phyloP scores from a whole-genome alignment of 768 basidiomycete species.

The Candolleomyces aberdarensis region DNA sequence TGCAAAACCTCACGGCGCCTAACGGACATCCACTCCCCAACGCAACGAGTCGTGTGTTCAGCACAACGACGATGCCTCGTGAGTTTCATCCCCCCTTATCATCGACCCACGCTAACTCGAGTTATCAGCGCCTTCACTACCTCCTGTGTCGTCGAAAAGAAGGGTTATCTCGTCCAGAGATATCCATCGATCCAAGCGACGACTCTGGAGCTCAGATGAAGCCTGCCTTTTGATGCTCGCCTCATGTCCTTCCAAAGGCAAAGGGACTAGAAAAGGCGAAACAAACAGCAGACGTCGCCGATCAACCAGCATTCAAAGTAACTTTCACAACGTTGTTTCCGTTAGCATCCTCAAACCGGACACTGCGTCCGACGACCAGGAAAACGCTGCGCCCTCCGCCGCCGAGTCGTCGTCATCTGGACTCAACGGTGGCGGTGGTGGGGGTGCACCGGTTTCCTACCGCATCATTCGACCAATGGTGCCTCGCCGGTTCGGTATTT shows the following conservation, averaged over 20 bases:
- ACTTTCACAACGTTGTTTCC: background rate
- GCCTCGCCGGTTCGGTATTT: slow-evolving; percentile 36
- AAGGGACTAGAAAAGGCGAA: background rate
- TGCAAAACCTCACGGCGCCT: background rate
- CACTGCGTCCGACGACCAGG: slow-evolving; percentile 1
- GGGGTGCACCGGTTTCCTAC: slow-evolving; percentile 10
- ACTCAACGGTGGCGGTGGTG: background rate
- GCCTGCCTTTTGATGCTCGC: background rate
- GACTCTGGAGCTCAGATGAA: background rate
- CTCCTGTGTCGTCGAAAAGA: background rate
- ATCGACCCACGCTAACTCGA: too few species aligned
- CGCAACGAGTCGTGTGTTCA: background rate
- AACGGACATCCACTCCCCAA: background rate
- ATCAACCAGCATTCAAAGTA: background rate
- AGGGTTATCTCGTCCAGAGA: background rate
- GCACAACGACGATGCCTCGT: slow-evolving; percentile 3
- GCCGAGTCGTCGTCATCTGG: too few species aligned
- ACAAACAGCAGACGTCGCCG: background rate
- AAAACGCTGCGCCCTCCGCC: slow-evolving; percentile 12
- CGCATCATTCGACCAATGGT: slow-evolving; percentile 22
- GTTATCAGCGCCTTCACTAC: too few species aligned
- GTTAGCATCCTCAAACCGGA: background rate
- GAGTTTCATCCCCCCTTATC: background rate
- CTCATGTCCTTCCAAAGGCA: background rate
- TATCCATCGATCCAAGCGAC: background rate